Conservation (phyloP, 257 asterid genomes). For the Ligustrum vulgare region DNA sequence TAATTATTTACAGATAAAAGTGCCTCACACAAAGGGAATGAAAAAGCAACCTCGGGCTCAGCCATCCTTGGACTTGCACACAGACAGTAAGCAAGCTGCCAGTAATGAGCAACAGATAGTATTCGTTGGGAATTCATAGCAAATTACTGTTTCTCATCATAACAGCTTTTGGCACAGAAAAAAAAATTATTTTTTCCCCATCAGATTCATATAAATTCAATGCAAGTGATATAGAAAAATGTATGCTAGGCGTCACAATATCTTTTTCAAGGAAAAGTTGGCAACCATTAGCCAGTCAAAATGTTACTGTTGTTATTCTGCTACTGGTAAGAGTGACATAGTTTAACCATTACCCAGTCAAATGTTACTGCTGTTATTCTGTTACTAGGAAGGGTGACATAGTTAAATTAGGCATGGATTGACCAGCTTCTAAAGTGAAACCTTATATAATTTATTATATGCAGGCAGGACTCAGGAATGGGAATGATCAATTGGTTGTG, state of each 20-base stretch:
- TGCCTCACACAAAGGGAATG: neutral
- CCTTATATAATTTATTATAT: too few species aligned
- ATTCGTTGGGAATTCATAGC: neutral
- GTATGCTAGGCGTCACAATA: neutral
- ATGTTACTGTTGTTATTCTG: neutral
- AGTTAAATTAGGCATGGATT: neutral
- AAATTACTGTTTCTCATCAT: neutral
- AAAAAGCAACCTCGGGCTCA: neutral
- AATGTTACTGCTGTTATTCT: too few species aligned
- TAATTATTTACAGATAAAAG: constrained; percentile 16
- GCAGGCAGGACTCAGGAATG: too few species aligned
- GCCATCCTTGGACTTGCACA: neutral
- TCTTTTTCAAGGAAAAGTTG: neutral
- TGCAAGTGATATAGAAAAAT: neutral
- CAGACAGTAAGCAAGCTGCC: neutral
- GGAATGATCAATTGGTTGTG: neutral
- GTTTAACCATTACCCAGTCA: too few species aligned
- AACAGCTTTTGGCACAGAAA: constrained; percentile 1
- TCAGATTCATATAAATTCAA: neutral
- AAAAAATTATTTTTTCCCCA: neutral
- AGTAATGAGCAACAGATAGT: neutral
- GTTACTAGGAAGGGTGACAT: too few species aligned
- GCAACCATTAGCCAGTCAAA: neutral
- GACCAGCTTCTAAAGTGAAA: too few species aligned
- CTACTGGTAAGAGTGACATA: neutral